Evolutionary conservation across 2,329 filamentous ascomycete genomes (phyloP).

Genomic region (Fusarium sambucinum): DNA sequence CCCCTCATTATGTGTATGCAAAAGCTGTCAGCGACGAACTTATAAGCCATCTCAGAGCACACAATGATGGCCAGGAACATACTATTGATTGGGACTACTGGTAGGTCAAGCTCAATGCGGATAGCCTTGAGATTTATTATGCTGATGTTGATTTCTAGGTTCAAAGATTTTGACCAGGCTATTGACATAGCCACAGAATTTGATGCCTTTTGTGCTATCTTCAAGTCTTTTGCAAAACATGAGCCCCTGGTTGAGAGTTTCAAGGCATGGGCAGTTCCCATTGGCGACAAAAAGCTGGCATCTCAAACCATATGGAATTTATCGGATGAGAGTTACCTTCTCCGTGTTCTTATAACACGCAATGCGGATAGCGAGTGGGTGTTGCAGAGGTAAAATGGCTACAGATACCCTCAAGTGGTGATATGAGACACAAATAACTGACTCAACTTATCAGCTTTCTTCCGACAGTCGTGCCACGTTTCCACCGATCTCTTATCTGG

Average conservation of each 20-base stretch:
- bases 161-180: background rate
- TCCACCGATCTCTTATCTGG: background rate
- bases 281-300: slow-evolving; percentile 11
- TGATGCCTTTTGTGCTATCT: background rate
- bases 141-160: background rate
- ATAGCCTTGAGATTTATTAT: background rate
- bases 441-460: slow-evolving; percentile 12
- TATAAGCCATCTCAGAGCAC: background rate
- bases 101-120: background rate
- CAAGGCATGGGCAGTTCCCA: background rate
- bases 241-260: slow-evolving; percentile 13
- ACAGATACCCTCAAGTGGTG: background rate
- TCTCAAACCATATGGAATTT: background rate
- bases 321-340: slow-evolving; percentile 1
- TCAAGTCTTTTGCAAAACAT: background rate
- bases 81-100: slow-evolving; percentile 11
- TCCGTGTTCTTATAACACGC: background rate
- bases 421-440: background rate
- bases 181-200: background rate
- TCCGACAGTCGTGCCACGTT: background rate
- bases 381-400: background rate
- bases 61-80: background rate
- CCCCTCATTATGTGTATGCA: background rate
- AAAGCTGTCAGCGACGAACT: background rate
- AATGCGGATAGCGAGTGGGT: slow-evolving; percentile 2